These are phyloP conservation scores for Metschnikowia cerradonensis DNA, from an alignment of 805 yeast genomes.

Conservation along the genomic window DNA sequence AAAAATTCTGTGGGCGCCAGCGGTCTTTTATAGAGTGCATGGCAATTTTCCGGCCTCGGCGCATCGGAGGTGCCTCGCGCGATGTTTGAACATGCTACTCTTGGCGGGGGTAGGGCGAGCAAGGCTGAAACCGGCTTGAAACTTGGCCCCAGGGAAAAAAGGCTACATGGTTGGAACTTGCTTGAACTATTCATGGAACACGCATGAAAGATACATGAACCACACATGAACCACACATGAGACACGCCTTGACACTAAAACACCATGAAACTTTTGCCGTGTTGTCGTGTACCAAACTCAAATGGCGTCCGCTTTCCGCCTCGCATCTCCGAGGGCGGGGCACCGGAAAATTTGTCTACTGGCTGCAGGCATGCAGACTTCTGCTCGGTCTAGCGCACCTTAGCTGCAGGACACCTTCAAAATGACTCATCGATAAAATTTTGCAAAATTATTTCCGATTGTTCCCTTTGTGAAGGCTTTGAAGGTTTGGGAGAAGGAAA, in stretches of 20 bases:
- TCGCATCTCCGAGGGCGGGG: slow-evolving; percentile 5
- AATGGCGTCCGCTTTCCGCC: neutral
- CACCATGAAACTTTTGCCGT: neutral
- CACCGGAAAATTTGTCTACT: slow-evolving; percentile 5
- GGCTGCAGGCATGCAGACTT: slow-evolving; percentile 1
- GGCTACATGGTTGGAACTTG: neutral
- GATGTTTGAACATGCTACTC: neutral
- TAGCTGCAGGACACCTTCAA: neutral
- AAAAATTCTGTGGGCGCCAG: neutral
- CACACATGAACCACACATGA: too few species aligned
- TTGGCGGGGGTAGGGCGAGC: neutral
- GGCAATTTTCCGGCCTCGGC: slow-evolving; percentile 1
- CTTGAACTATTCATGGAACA: neutral
- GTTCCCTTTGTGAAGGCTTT: too few species aligned
- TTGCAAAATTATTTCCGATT: neutral
- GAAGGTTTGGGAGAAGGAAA: too few species aligned
- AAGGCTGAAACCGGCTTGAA: neutral
- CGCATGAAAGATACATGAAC: too few species aligned
- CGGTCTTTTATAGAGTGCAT: neutral
- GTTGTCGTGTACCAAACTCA: neutral
- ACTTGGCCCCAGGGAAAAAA: too few species aligned
- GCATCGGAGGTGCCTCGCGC: slow-evolving; percentile 1
- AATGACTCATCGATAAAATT: neutral
- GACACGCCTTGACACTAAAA: too few species aligned
- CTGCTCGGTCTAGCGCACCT: slow-evolving; percentile 1